Percentiles rank a stretch among this genome's conserved stretches.
These are phyloP conservation scores for Dothistroma pini DNA, from an alignment of 2,329 filamentous ascomycete species.

Conservation along the genomic window DNA sequence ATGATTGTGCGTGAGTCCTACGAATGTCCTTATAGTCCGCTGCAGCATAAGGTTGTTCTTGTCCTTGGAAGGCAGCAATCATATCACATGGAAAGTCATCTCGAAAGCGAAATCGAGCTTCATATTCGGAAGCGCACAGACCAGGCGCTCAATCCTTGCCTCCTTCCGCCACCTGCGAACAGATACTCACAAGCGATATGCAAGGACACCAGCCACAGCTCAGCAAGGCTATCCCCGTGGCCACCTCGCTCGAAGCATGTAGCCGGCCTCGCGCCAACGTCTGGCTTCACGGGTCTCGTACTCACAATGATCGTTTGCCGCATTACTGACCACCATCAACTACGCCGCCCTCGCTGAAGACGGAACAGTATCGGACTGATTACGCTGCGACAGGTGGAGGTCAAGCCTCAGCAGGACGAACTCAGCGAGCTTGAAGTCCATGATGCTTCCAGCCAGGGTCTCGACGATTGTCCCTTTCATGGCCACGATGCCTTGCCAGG, in stretches of 20 bases:
- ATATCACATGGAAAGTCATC: background rate
- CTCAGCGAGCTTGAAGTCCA: background rate
- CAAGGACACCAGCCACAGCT: background rate
- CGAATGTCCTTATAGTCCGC: background rate
- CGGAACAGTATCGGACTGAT: background rate
- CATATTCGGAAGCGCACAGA: background rate
- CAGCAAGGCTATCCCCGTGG: background rate
- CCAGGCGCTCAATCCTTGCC: background rate
- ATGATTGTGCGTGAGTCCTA: background rate
- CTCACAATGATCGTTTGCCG: no score
- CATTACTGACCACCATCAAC: background rate
- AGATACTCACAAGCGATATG: background rate
- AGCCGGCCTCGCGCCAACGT: no score
- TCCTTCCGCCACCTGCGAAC: background rate
- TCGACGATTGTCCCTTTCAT: background rate
- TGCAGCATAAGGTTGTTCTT: background rate
- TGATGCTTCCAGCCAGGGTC: background rate
- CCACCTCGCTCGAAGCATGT: no score
- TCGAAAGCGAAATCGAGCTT: background rate
- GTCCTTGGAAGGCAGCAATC: background rate
- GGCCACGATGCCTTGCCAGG: background rate
- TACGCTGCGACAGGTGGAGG: background rate
- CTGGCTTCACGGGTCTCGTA: no score
- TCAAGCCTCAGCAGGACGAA: background rate
- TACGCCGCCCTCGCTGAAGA: background rate